Evolutionary conservation across 345 rosid genomes (phyloP).

Genomic region (Moringa oleifera): DNA sequence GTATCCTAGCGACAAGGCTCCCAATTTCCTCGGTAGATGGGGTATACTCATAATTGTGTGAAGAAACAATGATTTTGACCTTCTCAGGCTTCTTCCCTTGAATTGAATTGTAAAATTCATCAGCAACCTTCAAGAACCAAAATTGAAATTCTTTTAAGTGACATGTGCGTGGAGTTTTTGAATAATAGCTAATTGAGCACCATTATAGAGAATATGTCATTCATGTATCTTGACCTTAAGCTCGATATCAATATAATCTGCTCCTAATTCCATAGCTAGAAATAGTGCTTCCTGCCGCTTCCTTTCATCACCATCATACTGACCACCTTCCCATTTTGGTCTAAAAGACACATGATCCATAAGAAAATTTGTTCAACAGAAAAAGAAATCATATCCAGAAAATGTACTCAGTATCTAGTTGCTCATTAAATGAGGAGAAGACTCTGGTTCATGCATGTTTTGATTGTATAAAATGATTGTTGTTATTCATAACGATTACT

Average conservation of each 20-base stretch:
- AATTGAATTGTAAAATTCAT: slow-evolving; percentile 51
- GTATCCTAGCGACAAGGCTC: slow-evolving; percentile 68
- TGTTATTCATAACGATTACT: too few relatives aligned
- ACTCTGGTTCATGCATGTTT: too few relatives aligned
- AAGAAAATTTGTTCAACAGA: slow-evolving; percentile 4
- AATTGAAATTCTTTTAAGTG: slow-evolving; percentile 34
- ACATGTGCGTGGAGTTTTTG: slow-evolving; percentile 29
- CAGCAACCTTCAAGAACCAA: slow-evolving; percentile 57
- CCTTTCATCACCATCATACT: slow-evolving; percentile 79
- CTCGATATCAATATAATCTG: slow-evolving; percentile 90
- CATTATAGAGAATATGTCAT: slow-evolving; percentile 21
- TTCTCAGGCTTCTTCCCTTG: slow-evolving; percentile 61
- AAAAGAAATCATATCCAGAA: background rate
- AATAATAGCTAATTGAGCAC: background rate
- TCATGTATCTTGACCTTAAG: slow-evolving; percentile 85
- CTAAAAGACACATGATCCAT: slow-evolving; percentile 29
- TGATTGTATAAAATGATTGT: too few relatives aligned
- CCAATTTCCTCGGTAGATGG: slow-evolving; percentile 79
- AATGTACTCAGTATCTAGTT: too few relatives aligned
- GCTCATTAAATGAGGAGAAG: too few relatives aligned
- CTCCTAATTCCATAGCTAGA: slow-evolving; percentile 88
- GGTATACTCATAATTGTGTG: slow-evolving; percentile 80
- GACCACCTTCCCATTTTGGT: slow-evolving; percentile 96
- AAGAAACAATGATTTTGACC: slow-evolving; percentile 71
- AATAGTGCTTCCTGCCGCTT: slow-evolving; percentile 54